Conservation (phyloP, 345 rosid genomes). For the Acer negundo region DNA sequence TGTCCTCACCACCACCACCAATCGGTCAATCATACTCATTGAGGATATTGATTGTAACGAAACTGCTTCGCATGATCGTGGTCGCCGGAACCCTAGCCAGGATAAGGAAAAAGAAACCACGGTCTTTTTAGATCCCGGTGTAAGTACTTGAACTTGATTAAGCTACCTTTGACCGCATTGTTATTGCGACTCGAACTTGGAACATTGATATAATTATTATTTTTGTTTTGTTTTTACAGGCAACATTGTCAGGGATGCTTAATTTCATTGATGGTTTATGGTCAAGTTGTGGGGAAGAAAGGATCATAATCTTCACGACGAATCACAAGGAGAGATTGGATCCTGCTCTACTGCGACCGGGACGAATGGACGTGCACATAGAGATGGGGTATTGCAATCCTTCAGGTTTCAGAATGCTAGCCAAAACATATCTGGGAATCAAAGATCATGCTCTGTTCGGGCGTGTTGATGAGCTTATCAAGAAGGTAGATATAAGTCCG, state of each 20-base stretch:
- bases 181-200: background rate
- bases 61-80: conserved; percentile 1
- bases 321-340: conserved; percentile 27
- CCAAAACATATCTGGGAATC: conserved; percentile 18
- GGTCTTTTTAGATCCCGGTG: conserved; percentile 19
- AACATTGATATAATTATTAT: background rate
- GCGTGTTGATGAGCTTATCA: conserved; percentile 11
- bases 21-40: conserved; percentile 1
- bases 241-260: conserved; percentile 27
- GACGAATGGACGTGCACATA: conserved; percentile 26
- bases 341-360: conserved; percentile 24
- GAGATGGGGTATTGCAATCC: conserved; percentile 26
- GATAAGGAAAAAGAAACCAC: background rate
- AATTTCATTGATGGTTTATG: conserved; percentile 34
- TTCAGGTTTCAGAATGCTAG: conserved; percentile 15
- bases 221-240: conserved; percentile 6
- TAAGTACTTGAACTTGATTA: conserved; percentile 2
- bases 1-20: conserved; percentile 22
- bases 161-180: background rate
- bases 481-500: conserved; percentile 5
- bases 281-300: conserved; percentile 31
- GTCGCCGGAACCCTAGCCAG: background rate
- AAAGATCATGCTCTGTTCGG: conserved; percentile 10
- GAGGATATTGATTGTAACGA: conserved; percentile 7
- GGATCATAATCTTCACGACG: conserved; percentile 29